Conservation (phyloP, 305 asterid genomes). For the Fraxinus latifolia region DNA sequence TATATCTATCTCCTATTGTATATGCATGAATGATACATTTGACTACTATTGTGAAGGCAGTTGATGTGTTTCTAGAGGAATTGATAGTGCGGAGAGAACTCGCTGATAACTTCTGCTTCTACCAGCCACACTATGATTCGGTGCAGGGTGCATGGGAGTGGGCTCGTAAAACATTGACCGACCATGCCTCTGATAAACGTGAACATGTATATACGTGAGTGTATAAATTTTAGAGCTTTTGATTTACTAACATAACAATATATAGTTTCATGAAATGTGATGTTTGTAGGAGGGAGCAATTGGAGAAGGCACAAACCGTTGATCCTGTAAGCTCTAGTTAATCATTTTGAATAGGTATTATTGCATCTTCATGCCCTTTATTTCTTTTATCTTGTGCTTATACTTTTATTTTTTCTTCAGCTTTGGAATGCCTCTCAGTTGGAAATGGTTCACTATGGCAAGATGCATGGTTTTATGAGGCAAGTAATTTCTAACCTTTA, state of each 20-base stretch:
- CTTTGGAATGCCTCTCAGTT: slow-evolving; percentile 97
- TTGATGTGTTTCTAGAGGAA: slow-evolving; percentile 84
- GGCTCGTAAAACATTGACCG: slow-evolving; percentile 85
- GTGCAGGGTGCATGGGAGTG: slow-evolving; percentile 94
- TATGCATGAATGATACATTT: neutral
- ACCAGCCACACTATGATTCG: slow-evolving; percentile 87
- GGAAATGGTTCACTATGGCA: slow-evolving; percentile 87
- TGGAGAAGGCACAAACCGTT: slow-evolving; percentile 90
- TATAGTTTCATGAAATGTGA: neutral
- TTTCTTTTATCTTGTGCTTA: neutral
- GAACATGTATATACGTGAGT: slow-evolving; percentile 81
- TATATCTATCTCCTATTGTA: neutral
- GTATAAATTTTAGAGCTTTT: slow-evolving; percentile 14
- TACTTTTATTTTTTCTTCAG: slow-evolving; percentile 41
- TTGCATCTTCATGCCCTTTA: neutral
- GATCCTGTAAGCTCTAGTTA: slow-evolving; percentile 57
- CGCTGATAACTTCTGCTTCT: slow-evolving; percentile 90
- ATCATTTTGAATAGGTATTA: neutral
- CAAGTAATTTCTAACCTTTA: slow-evolving; percentile 26
- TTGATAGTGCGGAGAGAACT: slow-evolving; percentile 91
- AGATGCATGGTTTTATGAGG: slow-evolving; percentile 99
- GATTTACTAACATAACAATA: slow-evolving; percentile 10
- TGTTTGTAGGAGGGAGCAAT: slow-evolving; percentile 63
- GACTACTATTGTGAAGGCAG: slow-evolving; percentile 54
- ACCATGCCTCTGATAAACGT: slow-evolving; percentile 81